These are phyloP conservation scores for Mollisia scopiformis DNA, from an alignment of 2,329 filamentous ascomycete species.

Conservation along the genomic window DNA sequence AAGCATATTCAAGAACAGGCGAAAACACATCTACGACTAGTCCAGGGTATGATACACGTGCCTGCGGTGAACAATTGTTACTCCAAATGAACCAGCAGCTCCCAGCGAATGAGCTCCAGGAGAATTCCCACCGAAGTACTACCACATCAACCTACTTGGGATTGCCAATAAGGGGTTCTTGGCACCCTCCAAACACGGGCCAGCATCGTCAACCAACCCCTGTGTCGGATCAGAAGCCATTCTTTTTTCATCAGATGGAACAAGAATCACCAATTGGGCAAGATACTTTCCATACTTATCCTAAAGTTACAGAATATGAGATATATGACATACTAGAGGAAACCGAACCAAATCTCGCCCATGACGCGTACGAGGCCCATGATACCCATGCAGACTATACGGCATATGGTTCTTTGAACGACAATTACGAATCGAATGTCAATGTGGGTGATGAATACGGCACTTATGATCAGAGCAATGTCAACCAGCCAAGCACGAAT, in stretches of 20 bases:
- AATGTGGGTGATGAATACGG: neutral
- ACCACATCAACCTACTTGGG: constrained; percentile 1
- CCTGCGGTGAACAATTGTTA: neutral
- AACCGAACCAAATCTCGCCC: neutral
- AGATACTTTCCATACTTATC: neutral
- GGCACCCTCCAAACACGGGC: neutral
- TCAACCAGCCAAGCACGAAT: neutral
- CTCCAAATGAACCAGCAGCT: neutral
- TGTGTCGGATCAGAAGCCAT: neutral
- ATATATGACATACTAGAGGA: neutral
- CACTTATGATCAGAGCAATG: neutral
- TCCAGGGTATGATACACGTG: neutral
- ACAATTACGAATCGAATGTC: neutral
- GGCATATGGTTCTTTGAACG: neutral
- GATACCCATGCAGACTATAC: too few species aligned
- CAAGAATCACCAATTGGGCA: neutral
- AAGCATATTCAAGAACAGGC: neutral
- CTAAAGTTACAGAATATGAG: neutral
- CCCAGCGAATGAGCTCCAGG: neutral
- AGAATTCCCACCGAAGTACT: neutral
- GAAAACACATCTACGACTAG: neutral
- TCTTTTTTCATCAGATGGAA: constrained; percentile 14
- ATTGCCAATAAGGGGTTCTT: constrained; percentile 16
- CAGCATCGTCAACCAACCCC: neutral
- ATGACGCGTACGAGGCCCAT: too few species aligned